Percentiles rank a stretch among this genome's conserved stretches.
phyloP scores from a whole-genome alignment of 371 early-diverging fungal genomes.

The Phascolomyces articulosus region DNA sequence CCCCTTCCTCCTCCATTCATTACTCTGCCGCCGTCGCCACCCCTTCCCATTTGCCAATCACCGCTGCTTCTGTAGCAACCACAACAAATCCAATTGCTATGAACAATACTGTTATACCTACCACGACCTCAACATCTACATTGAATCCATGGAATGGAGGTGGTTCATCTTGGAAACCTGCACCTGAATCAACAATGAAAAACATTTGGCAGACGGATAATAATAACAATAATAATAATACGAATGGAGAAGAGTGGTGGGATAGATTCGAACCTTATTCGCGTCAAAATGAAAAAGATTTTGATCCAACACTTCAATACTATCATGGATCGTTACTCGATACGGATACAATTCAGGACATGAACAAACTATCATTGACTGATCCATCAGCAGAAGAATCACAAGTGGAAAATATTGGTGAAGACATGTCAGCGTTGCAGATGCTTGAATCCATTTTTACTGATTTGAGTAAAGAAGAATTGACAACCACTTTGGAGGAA shows the following conservation, averaged over 20 bases:
- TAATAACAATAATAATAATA: not conserved
- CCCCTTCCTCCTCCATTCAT: not conserved
- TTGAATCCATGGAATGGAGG: not conserved
- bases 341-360: slow-evolving; percentile 37
- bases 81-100: too few species aligned
- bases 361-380: slow-evolving; percentile 30
- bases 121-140: not conserved
- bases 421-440: slow-evolving; percentile 61
- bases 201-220: slow-evolving; percentile 13
- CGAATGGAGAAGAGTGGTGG: slow-evolving; percentile 10
- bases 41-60: not conserved
- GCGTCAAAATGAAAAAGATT: slow-evolving; percentile 38
- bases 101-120: too few species aligned
- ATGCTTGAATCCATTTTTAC: slow-evolving; percentile 58
- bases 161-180: not conserved
- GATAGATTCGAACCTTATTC: slow-evolving; percentile 32
- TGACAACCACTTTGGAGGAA: slow-evolving; percentile 44
- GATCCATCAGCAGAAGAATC: slow-evolving; percentile 41
- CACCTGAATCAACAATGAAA: slow-evolving; percentile 1
- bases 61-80: too few species aligned
- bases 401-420: slow-evolving; percentile 39
- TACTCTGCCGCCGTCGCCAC: not conserved
- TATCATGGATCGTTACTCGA: slow-evolving; percentile 45
- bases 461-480: slow-evolving; percentile 47
- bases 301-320: slow-evolving; percentile 52